phyloP scores from a whole-genome alignment of 495 filamentous ascomycete species.

The Lophiotrema nucula region DNA sequence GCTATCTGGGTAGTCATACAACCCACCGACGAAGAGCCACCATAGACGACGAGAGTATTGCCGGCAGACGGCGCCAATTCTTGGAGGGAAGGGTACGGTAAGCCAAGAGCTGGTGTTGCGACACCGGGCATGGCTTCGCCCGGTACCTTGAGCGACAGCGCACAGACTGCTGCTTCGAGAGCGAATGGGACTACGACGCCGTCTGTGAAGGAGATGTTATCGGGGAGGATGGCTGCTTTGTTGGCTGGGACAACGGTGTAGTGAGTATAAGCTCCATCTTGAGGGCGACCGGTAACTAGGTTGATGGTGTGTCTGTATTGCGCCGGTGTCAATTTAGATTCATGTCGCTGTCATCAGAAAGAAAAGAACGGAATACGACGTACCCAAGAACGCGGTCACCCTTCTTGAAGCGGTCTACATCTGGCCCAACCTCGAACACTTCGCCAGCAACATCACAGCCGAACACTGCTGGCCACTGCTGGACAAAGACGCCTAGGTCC shows the following conservation, averaged over 20 bases:
- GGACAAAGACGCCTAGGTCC: conserved; percentile 31
- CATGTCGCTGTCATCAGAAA: neutral
- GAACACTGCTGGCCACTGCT: conserved; percentile 40
- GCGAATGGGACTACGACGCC: conserved; percentile 43
- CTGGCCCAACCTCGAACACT: conserved; percentile 43
- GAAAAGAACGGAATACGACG: conserved; percentile 4
- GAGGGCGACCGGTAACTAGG: conserved; percentile 49
- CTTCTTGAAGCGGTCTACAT: conserved; percentile 41
- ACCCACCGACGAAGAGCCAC: conserved; percentile 31
- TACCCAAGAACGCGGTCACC: conserved; percentile 49
- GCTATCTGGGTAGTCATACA: conserved; percentile 37
- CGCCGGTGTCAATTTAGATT: conserved; percentile 10
- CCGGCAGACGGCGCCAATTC: conserved; percentile 14
- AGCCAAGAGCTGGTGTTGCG: conserved; percentile 37
- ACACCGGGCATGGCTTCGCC: conserved; percentile 38
- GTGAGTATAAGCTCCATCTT: conserved; percentile 36
- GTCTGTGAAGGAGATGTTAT: conserved; percentile 39
- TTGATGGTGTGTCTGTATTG: conserved; percentile 44
- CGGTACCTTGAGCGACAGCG: conserved; percentile 36
- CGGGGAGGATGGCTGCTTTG: conserved; percentile 42
- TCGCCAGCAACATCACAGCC: conserved; percentile 49
- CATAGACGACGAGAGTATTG: conserved; percentile 31
- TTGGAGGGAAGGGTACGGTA: conserved; percentile 41
- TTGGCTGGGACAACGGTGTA: conserved; percentile 28
- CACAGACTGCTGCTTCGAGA: conserved; percentile 40